Percentiles rank a stretch among this genome's conserved stretches.
Evolutionary conservation across 192 early-diverging fungal species (phyloP).

Genomic region (Powellomyces hirtus): DNA sequence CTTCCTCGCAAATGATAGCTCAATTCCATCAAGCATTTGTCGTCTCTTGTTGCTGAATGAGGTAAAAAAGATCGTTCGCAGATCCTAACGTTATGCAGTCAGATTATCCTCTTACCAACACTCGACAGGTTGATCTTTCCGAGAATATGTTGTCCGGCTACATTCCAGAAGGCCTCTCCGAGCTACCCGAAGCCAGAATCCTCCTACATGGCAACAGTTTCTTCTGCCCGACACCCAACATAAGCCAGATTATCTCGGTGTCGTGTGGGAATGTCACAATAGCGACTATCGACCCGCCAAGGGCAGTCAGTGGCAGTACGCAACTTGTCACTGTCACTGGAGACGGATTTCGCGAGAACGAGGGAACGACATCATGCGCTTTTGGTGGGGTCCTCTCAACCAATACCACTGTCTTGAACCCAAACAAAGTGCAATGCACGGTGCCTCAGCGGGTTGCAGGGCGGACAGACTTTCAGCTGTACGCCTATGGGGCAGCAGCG

Average conservation of each 20-base stretch:
- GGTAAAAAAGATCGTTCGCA: too few relatives aligned
- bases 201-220: conserved; percentile 12
- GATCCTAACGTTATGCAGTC: too few relatives aligned
- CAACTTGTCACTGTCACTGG: conserved; percentile 1
- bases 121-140: conserved; percentile 9
- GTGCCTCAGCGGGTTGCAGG: conserved; percentile 14
- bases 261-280: conserved; percentile 15
- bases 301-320: background rate
- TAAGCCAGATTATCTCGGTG: conserved; percentile 4
- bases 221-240: conserved; percentile 22
- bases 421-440: background rate
- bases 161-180: background rate
- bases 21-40: background rate
- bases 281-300: conserved; percentile 1
- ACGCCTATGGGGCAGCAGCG: conserved; percentile 9
- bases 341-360: background rate
- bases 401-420: conserved; percentile 1
- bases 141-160: conserved; percentile 16
- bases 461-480: background rate
- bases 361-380: background rate
- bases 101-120: too few relatives aligned
- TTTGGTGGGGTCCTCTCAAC: conserved; percentile 12
- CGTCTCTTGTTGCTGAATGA: conserved; percentile 11
- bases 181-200: background rate
- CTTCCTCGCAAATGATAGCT: background rate